Conservation (phyloP, 306 rosid genomes). For the Cyamopsis tetragonoloba region DNA sequence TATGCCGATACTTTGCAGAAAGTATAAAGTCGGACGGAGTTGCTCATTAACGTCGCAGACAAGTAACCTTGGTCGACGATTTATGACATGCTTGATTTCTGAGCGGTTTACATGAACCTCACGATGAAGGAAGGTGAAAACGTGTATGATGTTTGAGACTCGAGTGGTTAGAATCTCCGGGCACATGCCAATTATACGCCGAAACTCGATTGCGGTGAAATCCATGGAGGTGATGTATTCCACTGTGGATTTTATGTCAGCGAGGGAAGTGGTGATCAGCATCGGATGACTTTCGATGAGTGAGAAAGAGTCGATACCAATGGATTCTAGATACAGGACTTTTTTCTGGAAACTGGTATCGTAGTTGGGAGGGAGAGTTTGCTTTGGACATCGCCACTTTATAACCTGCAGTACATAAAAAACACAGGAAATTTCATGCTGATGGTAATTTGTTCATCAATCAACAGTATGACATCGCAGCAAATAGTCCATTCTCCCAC, state of each 20-base stretch:
- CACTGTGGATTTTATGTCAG: slow-evolving; percentile 59
- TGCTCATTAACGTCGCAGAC: slow-evolving; percentile 56
- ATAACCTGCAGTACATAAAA: slow-evolving; percentile 34
- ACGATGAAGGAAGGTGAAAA: slow-evolving; percentile 72
- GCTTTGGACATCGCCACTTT: slow-evolving; percentile 51
- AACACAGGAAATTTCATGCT: slow-evolving; percentile 10
- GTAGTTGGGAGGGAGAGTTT: slow-evolving; percentile 26
- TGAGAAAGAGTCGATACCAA: slow-evolving; percentile 75
- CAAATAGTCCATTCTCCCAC: slow-evolving; percentile 1
- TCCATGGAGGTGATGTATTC: slow-evolving; percentile 53
- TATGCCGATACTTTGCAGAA: slow-evolving; percentile 84
- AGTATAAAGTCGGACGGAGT: slow-evolving; percentile 88
- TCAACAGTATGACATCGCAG: neutral
- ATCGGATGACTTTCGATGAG: slow-evolving; percentile 62
- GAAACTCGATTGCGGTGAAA: slow-evolving; percentile 60
- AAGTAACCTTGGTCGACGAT: slow-evolving; percentile 84
- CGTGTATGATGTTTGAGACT: slow-evolving; percentile 51
- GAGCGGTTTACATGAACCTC: slow-evolving; percentile 58
- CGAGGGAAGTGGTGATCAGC: slow-evolving; percentile 47
- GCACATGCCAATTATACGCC: slow-evolving; percentile 70
- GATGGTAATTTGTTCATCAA: neutral
- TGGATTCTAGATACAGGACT: slow-evolving; percentile 73
- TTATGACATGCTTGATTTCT: slow-evolving; percentile 52
- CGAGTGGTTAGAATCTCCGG: slow-evolving; percentile 65
- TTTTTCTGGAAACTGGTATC: slow-evolving; percentile 52